Evolutionary conservation across 129 eudicot genomes (phyloP), one percentile per base, ranked within the genome.

Genomic region (Ambrosia artemisiifolia): DNA sequence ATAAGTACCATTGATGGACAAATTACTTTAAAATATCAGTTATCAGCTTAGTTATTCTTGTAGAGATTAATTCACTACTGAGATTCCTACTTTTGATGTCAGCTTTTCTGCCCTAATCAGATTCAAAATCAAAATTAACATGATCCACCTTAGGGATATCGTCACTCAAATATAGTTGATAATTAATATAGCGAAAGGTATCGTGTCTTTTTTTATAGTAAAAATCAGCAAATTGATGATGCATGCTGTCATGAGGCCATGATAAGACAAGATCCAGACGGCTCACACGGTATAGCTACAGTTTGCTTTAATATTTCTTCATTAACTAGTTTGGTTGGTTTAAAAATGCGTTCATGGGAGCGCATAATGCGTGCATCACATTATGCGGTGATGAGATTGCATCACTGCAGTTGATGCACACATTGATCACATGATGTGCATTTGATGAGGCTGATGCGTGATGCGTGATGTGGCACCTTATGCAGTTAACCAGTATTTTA

Each of bases 261-360:
- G 4, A 55, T 53, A 20, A 14, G 32, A 50, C 72, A 74, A 74
- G 72, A 74, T 74, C 73, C 60, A 66, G 53, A 73, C 48, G 34
- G 10, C 43, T 53, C 74, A 69, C 72, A 50, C 18, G 35, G 62
- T 28, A 53, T 70, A 54, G 19, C 20, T 53, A 53, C 18, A 0
- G 36, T 4, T 46, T 48, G 48, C 61, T 33, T 60, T 43, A 60
- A 28, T 13, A 43, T 43, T 16, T 4, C 6, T 20, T 9, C 18
- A 40, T 28, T 61, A n/a, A 59, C 20, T 60, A 59, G 14, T 1
- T 24, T 24, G 1, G 28, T 24, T 24, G 1, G 28, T 24, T 24
- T 24, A 0, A 24, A 24, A 24, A 24, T 24, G 28, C 1, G 28
- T 24, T 24, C 28, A 24, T 24, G n/a, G n/a, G n/a, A 24, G 28